Conservation (phyloP, 306 rosid species). For the Glycine latifolia region DNA sequence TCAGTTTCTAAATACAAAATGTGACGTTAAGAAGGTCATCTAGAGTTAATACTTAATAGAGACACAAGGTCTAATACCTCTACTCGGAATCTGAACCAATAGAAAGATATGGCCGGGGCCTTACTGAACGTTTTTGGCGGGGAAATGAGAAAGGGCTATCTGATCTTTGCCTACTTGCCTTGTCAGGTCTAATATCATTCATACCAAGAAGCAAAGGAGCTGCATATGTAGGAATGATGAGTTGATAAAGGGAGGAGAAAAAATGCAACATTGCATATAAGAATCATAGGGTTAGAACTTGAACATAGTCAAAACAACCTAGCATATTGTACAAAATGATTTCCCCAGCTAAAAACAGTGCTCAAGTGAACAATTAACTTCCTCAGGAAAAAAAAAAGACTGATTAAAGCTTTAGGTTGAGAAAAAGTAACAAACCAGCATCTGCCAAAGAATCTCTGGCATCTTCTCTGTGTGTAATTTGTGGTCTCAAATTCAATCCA, state of each 20-base stretch:
- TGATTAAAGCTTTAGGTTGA: constrained; percentile 30
- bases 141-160: constrained; percentile 96
- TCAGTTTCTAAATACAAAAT: constrained; percentile 38
- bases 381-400: too few species aligned
- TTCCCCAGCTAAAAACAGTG: constrained; percentile 13
- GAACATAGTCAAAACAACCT: neutral
- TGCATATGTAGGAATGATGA: constrained; percentile 62
- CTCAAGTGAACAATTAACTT: neutral
- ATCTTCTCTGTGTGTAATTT: constrained; percentile 63
- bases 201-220: constrained; percentile 90
- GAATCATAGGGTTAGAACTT: neutral
- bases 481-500: constrained; percentile 66
- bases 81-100: constrained; percentile 93
- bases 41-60: constrained; percentile 27
- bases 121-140: constrained; percentile 95
- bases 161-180: constrained; percentile 72
- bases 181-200: constrained; percentile 78
- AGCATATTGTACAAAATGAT: neutral
- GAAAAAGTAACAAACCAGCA: constrained; percentile 67
- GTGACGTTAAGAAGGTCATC: constrained; percentile 40
- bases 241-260: constrained; percentile 34
- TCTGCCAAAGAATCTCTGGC: constrained; percentile 67
- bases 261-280: neutral
- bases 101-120: constrained; percentile 74
- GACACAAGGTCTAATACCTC: constrained; percentile 44